These are phyloP conservation scores for Pythium plurisporium DNA, from an alignment of 352 stramenopile species.

Conservation along the genomic window DNA sequence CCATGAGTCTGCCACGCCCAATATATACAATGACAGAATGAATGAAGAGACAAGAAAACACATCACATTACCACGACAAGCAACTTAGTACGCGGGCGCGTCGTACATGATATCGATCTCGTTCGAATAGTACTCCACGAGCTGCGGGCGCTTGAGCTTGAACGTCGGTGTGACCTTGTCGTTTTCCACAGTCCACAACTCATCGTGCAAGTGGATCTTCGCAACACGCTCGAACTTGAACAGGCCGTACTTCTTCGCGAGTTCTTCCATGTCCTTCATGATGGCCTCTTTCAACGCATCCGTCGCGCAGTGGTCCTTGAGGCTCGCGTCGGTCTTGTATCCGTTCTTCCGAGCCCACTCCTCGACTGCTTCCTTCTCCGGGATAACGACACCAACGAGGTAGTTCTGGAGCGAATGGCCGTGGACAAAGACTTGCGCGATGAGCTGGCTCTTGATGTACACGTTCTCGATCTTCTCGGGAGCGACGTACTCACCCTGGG, in stretches of 20 bases:
- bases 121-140: constrained; percentile 81
- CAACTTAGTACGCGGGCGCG: constrained; percentile 7
- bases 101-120: constrained; percentile 84
- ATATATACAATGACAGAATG: neutral
- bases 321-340: constrained; percentile 19
- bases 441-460: constrained; percentile 88
- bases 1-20: neutral
- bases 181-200: constrained; percentile 90
- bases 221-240: constrained; percentile 92
- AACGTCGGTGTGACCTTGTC: constrained; percentile 94
- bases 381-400: constrained; percentile 93
- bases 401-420: constrained; percentile 93
- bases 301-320: constrained; percentile 28
- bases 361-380: constrained; percentile 85
- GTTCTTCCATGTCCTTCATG: constrained; percentile 63
- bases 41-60: no score
- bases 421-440: constrained; percentile 93
- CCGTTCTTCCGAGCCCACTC: constrained; percentile 65
- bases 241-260: constrained; percentile 63
- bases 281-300: constrained; percentile 53
- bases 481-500: constrained; percentile 94
- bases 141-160: constrained; percentile 93
- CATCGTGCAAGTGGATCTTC: constrained; percentile 80
- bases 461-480: constrained; percentile 96
- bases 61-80: no score